Evolutionary conservation across 1,284 basidiomycete species (phyloP).

Genomic region (Trichosporon sp.): DNA sequence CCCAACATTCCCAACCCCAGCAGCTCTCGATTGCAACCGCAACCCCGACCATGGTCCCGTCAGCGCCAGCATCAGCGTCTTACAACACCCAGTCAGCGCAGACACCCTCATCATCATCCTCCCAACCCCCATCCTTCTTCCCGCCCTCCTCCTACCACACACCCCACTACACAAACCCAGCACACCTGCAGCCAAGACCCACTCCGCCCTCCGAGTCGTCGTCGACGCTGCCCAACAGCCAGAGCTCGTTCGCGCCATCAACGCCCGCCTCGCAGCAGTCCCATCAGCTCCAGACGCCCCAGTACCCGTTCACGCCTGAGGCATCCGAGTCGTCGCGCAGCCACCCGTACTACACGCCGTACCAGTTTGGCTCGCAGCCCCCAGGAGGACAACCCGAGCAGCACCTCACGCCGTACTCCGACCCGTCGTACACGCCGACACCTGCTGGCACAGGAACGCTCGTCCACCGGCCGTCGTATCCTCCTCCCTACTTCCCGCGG

Average conservation of each 20-base stretch:
- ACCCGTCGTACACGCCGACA: neutral
- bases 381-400: neutral
- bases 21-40: neutral
- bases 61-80: neutral
- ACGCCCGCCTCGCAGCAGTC: neutral
- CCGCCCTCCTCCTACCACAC: neutral
- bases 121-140: neutral
- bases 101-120: neutral
- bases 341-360: neutral
- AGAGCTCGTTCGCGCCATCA: neutral
- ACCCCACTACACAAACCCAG: neutral
- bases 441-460: neutral
- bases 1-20: too few relatives aligned
- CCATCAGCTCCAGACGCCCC: neutral
- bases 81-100: neutral
- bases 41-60: neutral
- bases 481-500: neutral
- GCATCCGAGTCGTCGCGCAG: neutral
- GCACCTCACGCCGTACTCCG: neutral
- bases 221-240: constrained; percentile 1
- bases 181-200: constrained; percentile 7
- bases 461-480: neutral
- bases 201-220: neutral
- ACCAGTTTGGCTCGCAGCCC: neutral
- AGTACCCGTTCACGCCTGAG: neutral